Base-by-base conservation (phyloP, 371 early-diverging fungal genomes). In the Haplosporangium sp. region DNA sequence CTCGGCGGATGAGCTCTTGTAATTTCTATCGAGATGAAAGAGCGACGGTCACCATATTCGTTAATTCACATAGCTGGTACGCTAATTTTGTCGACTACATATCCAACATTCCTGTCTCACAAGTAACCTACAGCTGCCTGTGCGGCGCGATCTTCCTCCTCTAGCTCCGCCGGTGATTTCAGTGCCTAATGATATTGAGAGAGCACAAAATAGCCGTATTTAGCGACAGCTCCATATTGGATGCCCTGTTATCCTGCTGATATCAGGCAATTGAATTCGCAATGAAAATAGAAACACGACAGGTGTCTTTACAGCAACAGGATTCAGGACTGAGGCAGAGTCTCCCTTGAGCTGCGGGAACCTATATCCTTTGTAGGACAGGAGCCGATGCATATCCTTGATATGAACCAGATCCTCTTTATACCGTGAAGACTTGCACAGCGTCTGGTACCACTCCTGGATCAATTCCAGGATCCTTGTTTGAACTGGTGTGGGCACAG, bases 1-100 rank as follows among this genome's bases (percentile, higher is more conserved):
- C 98, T 38, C 95, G 84, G 11, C 99, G 89, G 62, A 99, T 91
- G 40, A 97, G 89, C 67, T 98, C 99, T 85, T 99, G 97, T 62
- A 99, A 76, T 92, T 98, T 98, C 91, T 94, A 77, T 36, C 1
- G 1, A 20, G 45, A 7, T 40, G 23, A 11, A 12, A 37, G 18
- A 61, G 20, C 16, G 9, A 53, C 3, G n/a, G n/a, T n/a, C n/a
- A n/a, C n/a, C n/a, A n/a, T n/a, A n/a, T n/a, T n/a, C n/a, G n/a
- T n/a, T n/a, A n/a, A n/a, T n/a, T n/a, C n/a, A n/a, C n/a, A n/a
- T n/a, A n/a, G n/a, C n/a, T n/a, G n/a, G n/a, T n/a, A n/a, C n/a
- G n/a, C n/a, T n/a, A n/a, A n/a, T n/a, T n/a, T n/a, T n/a, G n/a
- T n/a, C n/a, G n/a, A n/a, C n/a, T n/a, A n/a, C n/a, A n/a, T n/a